phyloP scores from a whole-genome alignment of 768 basidiomycete genomes.

The Russula sp. region DNA sequence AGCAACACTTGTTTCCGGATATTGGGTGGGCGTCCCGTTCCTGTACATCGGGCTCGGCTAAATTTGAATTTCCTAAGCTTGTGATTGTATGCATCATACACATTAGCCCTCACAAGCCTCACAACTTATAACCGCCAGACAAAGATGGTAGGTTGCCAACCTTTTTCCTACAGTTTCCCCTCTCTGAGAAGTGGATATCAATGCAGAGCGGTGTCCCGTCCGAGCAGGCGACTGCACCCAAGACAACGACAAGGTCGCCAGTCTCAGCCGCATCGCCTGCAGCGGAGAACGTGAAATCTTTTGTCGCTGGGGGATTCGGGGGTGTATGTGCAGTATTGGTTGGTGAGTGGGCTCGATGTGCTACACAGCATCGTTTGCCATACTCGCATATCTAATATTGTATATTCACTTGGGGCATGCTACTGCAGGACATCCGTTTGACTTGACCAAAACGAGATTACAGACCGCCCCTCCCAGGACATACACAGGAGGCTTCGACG shows the following conservation, averaged over 20 bases:
- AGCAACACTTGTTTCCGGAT: too few relatives aligned
- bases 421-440: constrained; percentile 85
- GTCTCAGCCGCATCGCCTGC: constrained; percentile 26
- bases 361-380: not conserved
- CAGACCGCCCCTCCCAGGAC: constrained; percentile 86
- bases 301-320: constrained; percentile 90
- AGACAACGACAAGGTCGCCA: not conserved
- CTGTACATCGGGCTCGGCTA: too few relatives aligned
- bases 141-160: constrained; percentile 4
- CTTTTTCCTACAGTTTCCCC: not conserved
- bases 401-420: not conserved
- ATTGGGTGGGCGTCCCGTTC: too few relatives aligned
- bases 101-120: not conserved
- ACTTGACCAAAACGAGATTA: constrained; percentile 91
- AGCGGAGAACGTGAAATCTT: constrained; percentile 59
- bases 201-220: constrained; percentile 14
- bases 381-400: not conserved
- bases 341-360: constrained; percentile 44
- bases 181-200: not conserved
- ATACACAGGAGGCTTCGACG: constrained; percentile 90
- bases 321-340: constrained; percentile 84
- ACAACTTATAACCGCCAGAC: not conserved
- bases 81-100: not conserved
- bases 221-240: constrained; percentile 1
- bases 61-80: not conserved